Base-by-base conservation (phyloP, 192 early-diverging fungal species). In the Coemansia sp. region DNA sequence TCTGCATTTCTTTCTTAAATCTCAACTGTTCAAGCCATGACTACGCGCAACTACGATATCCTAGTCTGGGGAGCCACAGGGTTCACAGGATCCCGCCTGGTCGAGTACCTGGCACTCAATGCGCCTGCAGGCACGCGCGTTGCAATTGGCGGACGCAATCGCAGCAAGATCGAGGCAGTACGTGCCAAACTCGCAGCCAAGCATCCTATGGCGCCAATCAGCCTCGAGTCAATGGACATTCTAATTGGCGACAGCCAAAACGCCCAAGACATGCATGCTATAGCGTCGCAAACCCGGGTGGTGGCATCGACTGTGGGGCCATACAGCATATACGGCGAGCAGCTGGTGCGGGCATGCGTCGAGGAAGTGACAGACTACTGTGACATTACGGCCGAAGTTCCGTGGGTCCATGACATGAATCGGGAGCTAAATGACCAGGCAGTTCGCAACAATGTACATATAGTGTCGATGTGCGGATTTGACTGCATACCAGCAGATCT, bases 401-500 rank as follows among this genome's bases (percentile, higher is more conserved):
- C 67, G 6, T 92, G 88, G 79, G 76, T 87, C 17, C 73, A 82
- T 42, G 58, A 83, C 9, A 85, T 93, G 61, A 86, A 89, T 56
- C 63, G 85, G 53, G 77, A 84, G 51, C 87, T 88, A 58, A 85
- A 92, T 51, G 82, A 87, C 3, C 31, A 79, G 50, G 95, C 95
- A 1, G 66, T 70, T 18, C 73, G 66, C 17, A 87, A 85, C 31
- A 82, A 84, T 28, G 84, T 87, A 6, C 77, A 87, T n/a, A 86
- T 98, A 54, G 87, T 93, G 3, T 87, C 92, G 18, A 61, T 83
- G 34, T 94, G 91, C 67, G 95, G 93, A 3, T 98, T 95, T 69
- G 95, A 98, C 67, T 92, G 90, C 23, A 86, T 98, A 2, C 94
- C 94, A 2, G 91, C 90, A 14, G 94, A 97, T 64, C 66, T 97